Percentiles rank a stretch among this genome's conserved stretches.
Conservation (phyloP, 2,329 filamentous ascomycete species). For the Lachnellula arida region DNA sequence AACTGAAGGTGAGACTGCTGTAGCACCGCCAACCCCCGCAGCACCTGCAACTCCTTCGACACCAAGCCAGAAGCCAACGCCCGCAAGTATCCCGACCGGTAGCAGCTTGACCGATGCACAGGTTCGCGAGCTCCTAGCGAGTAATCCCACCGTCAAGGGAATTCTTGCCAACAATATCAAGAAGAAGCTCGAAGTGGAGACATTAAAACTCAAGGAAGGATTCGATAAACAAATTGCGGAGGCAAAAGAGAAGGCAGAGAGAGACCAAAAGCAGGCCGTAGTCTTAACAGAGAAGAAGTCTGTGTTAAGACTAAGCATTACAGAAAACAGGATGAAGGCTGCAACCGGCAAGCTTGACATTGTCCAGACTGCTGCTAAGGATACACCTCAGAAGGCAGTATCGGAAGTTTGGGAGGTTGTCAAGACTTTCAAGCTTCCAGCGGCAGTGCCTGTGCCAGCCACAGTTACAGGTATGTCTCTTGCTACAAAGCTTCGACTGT, state of each 20-base stretch:
- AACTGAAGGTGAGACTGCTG: conserved; percentile 3
- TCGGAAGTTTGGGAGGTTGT: conserved; percentile 82
- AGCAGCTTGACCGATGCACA: conserved; percentile 49
- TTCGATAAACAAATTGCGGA: conserved; percentile 45
- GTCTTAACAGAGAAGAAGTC: conserved; percentile 72
- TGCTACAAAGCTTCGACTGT: not conserved
- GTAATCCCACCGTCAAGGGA: conserved; percentile 49
- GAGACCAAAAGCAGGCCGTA: conserved; percentile 47
- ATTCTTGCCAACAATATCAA: conserved; percentile 60
- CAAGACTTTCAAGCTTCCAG: conserved; percentile 57
- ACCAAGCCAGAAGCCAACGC: conserved; percentile 17
- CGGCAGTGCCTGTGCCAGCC: conserved; percentile 15
- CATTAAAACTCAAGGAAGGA: conserved; percentile 55
- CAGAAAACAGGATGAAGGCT: conserved; percentile 61
- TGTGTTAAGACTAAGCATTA: conserved; percentile 71
- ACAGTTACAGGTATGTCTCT: conserved; percentile 9
- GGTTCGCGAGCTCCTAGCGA: conserved; percentile 52
- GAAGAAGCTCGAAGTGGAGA: conserved; percentile 63
- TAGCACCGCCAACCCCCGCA: not conserved
- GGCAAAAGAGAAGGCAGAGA: conserved; percentile 43
- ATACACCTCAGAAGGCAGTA: conserved; percentile 80
- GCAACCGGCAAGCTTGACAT: conserved; percentile 70
- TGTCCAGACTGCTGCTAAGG: conserved; percentile 74
- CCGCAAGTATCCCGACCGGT: conserved; percentile 1
- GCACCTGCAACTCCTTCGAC: conserved; percentile 20